A percentile compares a stretch with the other conserved stretches of the same genome.
Evolutionary conservation across 2,329 filamentous ascomycete species (phyloP).

Genomic region (Botrytis aclada): DNA sequence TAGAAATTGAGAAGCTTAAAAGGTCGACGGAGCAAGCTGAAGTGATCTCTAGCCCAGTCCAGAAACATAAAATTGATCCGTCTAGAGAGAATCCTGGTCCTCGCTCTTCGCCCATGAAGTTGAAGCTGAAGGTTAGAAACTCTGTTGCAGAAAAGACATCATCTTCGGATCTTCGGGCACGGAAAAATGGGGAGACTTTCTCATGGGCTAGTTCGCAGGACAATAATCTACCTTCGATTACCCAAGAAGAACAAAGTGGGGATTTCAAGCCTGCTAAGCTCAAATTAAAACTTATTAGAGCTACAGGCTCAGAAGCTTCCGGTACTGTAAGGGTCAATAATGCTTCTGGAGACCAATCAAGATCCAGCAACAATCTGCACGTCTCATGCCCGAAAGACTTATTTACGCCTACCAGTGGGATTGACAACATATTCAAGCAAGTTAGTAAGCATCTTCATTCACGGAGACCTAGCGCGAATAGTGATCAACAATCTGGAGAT

Average conservation of each 20-base stretch:
- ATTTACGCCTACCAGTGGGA: conserved; percentile 33
- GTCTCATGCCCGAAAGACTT: conserved; percentile 35
- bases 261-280: conserved; percentile 30
- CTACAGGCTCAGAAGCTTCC: conserved; percentile 30
- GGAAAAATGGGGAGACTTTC: conserved; percentile 31
- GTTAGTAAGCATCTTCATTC: conserved; percentile 33
- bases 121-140: conserved; percentile 26
- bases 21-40: background rate
- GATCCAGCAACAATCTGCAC: conserved; percentile 29
- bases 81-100: conserved; percentile 1
- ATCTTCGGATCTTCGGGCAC: conserved; percentile 24
- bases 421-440: conserved; percentile 36
- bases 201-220: conserved; percentile 26
- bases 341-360: conserved; percentile 25
- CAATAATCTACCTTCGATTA: conserved; percentile 17
- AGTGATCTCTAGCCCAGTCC: background rate
- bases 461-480: conserved; percentile 29
- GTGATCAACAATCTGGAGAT: conserved; percentile 21
- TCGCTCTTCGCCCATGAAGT: conserved; percentile 23
- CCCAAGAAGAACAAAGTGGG: conserved; percentile 10
- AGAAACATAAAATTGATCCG: background rate
- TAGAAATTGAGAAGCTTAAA: background rate
- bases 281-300: conserved; percentile 34
- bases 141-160: conserved; percentile 23
- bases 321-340: conserved; percentile 35